Evolutionary conservation across 805 yeast species (phyloP), one percentile per base, ranked within the genome.

Genomic region (Zygosaccharomyces bisporus): DNA sequence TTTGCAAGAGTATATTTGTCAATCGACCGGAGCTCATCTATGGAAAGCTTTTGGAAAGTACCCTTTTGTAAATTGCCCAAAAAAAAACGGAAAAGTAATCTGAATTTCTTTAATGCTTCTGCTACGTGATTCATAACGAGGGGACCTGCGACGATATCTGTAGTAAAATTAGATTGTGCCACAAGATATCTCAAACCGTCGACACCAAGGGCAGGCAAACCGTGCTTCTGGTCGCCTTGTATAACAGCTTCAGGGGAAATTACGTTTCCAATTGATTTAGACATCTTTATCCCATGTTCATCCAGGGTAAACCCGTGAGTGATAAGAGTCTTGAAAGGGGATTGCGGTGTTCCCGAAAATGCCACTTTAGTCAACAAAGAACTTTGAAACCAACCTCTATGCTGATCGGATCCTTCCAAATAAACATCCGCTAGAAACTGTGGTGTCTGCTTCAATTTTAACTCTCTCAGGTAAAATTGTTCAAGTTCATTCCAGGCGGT

Each of bases 311-410:
- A 93, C 0, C 99, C 99, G 64, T 93, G 99, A 0, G 99, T 93
- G 20, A 93, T 75, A 29, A 93, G 76, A 18, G 75, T 72, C 47
- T 75, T 75, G 64, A 77, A 93, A 0, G 99, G 98, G 0, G 86
- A 79, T 0, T 34, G 45, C 12, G 66, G 55, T 1, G 37, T 31
- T 0, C 55, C 53, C 4, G 65, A 52, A 6, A 53, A 65, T 3
- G 84, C 85, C 17, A 88, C 75, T 57, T 80, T 85, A 18, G 95
- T 89, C 46, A 93, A 69, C 20, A 93, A 67, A 1, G 96, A 88
- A 24, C 96, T 86, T 68, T 93, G 99, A 63, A 93, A 93, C 99
- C 99, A 93, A 1, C 99, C 99, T 48, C 99, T 77, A 60, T 93
- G 99, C 64, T 93, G 99, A 60, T 93, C 99, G n/a, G 90, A 79